Evolutionary conservation across 2,329 filamentous ascomycete species (phyloP), one percentile per base, ranked within the genome.

Genomic region (Capronia epimyces): DNA sequence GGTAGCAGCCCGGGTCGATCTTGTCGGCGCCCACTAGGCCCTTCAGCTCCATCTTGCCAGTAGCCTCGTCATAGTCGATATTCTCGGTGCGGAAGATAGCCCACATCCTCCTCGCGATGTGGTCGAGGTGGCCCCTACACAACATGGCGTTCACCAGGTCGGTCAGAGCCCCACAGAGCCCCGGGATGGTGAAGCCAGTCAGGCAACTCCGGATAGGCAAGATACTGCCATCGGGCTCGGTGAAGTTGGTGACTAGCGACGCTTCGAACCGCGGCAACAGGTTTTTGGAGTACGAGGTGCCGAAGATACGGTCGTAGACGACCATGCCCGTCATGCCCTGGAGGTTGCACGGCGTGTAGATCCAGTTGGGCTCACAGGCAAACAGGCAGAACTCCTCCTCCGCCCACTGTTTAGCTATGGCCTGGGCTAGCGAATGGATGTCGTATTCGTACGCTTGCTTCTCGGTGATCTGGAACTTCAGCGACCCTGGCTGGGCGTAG

Each of bases 61-160:
- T 27, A 5, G 52, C 41, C 10, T 48, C 40, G 46, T 55, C 39
- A 39, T 45, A 50, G 27, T 41, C 34, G 13, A 55, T 25, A 5
- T 49, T 50, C 37, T 58, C 55, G 20, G 44, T 52, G 31, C 50
- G 52, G 27, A 52, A 44, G 34, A 58, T 55, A 7, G 55, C 55
- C 55, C 55, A 58, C 39, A 55, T 58, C n/a, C 55, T 49, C 40
- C 55, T 52, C 12, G 55, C 55, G 18, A 58, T 58, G 42, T 46
- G 41, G 16, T 52, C 52, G 3, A 58, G 49, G 27, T 55, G 55
- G 4, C 49, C 50, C 18, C 52, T 49, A 43, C 55, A 58, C 20
- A 58, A 52, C 16, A 58, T 41, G 3, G 55, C 41, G 39, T 58
- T 58, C 9, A 55, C 49, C 10, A 18, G 31, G 43, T 58, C 55